These are phyloP conservation scores for Lasiodiplodia theobromae DNA, from an alignment of 2,329 filamentous ascomycete genomes.

Conservation along the genomic window DNA sequence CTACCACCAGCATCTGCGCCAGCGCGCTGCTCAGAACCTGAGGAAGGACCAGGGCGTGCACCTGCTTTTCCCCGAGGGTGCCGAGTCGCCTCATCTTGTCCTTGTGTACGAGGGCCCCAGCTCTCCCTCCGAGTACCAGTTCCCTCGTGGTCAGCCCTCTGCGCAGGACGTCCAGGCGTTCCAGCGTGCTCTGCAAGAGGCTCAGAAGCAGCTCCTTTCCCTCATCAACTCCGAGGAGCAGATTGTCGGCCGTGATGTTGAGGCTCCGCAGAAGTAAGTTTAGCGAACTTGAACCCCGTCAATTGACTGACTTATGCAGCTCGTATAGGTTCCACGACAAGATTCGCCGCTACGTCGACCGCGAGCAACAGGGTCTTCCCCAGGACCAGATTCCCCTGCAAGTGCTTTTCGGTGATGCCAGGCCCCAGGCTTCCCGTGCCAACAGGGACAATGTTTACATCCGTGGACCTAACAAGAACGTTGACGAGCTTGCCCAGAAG, in stretches of 20 bases:
- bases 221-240: slow-evolving; percentile 62
- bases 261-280: slow-evolving; percentile 59
- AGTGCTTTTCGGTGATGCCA: slow-evolving; percentile 56
- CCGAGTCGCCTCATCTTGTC: slow-evolving; percentile 68
- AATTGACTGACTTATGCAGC: slow-evolving; percentile 34
- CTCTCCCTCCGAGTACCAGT: slow-evolving; percentile 58
- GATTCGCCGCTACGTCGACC: slow-evolving; percentile 65
- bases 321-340: slow-evolving; percentile 63
- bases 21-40: slow-evolving; percentile 68
- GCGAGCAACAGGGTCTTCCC: slow-evolving; percentile 60
- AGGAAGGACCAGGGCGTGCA: slow-evolving; percentile 75
- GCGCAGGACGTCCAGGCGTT: slow-evolving; percentile 63
- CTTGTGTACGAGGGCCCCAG: slow-evolving; percentile 77
- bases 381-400: slow-evolving; percentile 64
- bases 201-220: slow-evolving; percentile 62
- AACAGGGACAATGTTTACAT: slow-evolving; percentile 66
- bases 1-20: slow-evolving; percentile 76
- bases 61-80: slow-evolving; percentile 72
- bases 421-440: slow-evolving; percentile 59
- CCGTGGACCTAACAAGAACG: slow-evolving; percentile 76
- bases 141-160: slow-evolving; percentile 64
- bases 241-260: slow-evolving; percentile 61
- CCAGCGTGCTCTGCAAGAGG: slow-evolving; percentile 64
- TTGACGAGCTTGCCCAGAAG: slow-evolving; percentile 75
- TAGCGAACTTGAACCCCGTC: slow-evolving; percentile 29